phyloP scores from a whole-genome alignment of 805 yeast genomes.

The Cephaloascus albidus region DNA sequence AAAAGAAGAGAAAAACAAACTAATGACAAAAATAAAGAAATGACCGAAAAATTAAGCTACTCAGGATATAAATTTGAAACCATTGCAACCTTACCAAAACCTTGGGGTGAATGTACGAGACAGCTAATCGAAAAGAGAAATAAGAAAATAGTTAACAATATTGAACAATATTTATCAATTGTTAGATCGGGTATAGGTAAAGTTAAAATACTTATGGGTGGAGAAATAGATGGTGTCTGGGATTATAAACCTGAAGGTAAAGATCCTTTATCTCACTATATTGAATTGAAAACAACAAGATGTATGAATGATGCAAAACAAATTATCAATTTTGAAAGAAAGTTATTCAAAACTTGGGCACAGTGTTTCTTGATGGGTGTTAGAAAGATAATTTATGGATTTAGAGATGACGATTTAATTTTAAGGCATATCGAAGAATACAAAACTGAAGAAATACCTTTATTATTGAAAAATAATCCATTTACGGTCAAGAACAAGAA shows the following conservation, averaged over 20 bases:
- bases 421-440: slow-evolving; percentile 66
- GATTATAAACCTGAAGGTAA: slow-evolving; percentile 55
- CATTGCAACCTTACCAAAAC: slow-evolving; percentile 62
- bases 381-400: slow-evolving; percentile 75
- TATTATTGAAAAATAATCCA: slow-evolving; percentile 46
- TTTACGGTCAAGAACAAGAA: slow-evolving; percentile 21
- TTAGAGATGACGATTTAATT: slow-evolving; percentile 64
- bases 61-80: slow-evolving; percentile 84
- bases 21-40: slow-evolving; percentile 18
- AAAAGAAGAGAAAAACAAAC: slow-evolving; percentile 12
- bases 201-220: slow-evolving; percentile 61
- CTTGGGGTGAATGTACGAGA: slow-evolving; percentile 65
- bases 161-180: slow-evolving; percentile 73
- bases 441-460: slow-evolving; percentile 71
- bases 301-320: slow-evolving; percentile 47
- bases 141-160: slow-evolving; percentile 52
- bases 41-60: slow-evolving; percentile 32
- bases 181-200: slow-evolving; percentile 80
- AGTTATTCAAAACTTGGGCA: slow-evolving; percentile 81
- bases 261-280: slow-evolving; percentile 62
- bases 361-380: slow-evolving; percentile 87
- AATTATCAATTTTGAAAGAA: slow-evolving; percentile 61
- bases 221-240: slow-evolving; percentile 88
- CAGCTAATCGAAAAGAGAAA: slow-evolving; percentile 57
- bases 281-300: slow-evolving; percentile 72